Percentiles rank a stretch among this genome's conserved stretches.
Conservation (phyloP, 768 basidiomycete genomes). For the Mycena venus region DNA sequence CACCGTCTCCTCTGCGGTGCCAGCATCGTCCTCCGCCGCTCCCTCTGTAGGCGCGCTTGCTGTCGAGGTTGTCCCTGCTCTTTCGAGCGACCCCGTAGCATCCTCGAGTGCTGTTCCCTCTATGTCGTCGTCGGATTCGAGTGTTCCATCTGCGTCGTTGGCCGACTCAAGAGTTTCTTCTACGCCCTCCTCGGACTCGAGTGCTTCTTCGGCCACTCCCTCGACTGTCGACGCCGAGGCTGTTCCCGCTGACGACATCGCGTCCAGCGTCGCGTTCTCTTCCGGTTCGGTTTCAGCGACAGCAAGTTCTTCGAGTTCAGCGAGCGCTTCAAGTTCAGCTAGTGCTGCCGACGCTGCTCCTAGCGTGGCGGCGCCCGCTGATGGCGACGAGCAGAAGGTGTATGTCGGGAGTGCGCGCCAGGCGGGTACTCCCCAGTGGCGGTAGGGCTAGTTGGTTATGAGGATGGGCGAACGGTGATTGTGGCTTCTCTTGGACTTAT, state of each 20-base stretch:
- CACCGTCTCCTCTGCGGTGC: conserved; percentile 32
- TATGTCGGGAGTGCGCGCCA: background rate
- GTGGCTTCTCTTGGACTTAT: conserved; percentile 5
- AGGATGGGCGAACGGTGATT: background rate
- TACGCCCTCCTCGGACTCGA: conserved; percentile 33
- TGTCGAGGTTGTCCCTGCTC: conserved; percentile 18
- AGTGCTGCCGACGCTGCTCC: background rate
- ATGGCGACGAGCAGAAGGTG: conserved; percentile 15
- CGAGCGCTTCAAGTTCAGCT: background rate
- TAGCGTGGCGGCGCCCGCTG: too few relatives aligned
- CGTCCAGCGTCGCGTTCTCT: conserved; percentile 1
- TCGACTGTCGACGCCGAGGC: conserved; percentile 49
- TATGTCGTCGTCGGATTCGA: background rate
- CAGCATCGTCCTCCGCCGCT: conserved; percentile 22
- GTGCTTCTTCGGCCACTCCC: conserved; percentile 49
- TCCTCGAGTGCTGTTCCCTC: background rate
- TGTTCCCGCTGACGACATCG: conserved; percentile 38
- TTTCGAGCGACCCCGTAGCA: conserved; percentile 2
- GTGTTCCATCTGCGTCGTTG: background rate
- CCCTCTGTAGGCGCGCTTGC: conserved; percentile 18
- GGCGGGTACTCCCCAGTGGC: background rate
- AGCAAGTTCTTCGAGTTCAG: conserved; percentile 8
- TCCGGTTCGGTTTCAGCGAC: conserved; percentile 5
- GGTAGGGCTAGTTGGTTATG: background rate
- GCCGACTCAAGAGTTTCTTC: conserved; percentile 36